phyloP scores from a whole-genome alignment of 1,139 yeast species.

The Taphrina communis region DNA sequence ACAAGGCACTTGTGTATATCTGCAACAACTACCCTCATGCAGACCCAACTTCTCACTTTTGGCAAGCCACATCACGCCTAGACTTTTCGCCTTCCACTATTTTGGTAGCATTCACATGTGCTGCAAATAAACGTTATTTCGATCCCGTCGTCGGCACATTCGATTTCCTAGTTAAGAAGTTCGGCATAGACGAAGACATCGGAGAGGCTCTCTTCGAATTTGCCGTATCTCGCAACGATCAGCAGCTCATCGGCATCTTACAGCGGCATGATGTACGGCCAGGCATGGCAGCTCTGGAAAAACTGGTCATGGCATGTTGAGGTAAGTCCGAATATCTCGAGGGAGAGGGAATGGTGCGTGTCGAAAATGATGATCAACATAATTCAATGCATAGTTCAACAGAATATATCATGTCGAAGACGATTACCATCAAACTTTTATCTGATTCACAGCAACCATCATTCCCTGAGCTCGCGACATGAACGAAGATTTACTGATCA shows the following conservation, averaged over 20 bases:
- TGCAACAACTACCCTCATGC: conserved; percentile 11
- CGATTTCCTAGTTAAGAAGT: conserved; percentile 4
- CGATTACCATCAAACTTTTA: conserved; percentile 29
- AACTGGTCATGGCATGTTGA: conserved; percentile 9
- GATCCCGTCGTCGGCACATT: conserved; percentile 6
- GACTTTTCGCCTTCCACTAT: conserved; percentile 5
- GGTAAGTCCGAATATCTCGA: not conserved
- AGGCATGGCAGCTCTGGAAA: conserved; percentile 30
- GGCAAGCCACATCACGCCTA: not conserved
- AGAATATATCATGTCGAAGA: conserved; percentile 31
- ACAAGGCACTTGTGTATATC: conserved; percentile 27
- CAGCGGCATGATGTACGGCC: conserved; percentile 27
- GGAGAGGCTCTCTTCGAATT: conserved; percentile 16
- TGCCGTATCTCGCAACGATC: conserved; percentile 18
- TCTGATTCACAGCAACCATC: conserved; percentile 19
- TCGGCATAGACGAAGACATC: conserved; percentile 9
- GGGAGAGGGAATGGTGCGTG: not conserved
- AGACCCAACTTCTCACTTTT: conserved; percentile 1
- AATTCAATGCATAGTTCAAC: conserved; percentile 39
- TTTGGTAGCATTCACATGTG: conserved; percentile 16
- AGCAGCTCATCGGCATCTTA: conserved; percentile 4
- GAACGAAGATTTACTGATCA: too few relatives aligned
- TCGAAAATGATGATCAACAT: conserved; percentile 26
- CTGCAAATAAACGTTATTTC: conserved; percentile 4
- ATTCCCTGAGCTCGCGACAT: not conserved